Base-by-base conservation (phyloP, 306 rosid genomes). In the Casuarina cunninghamiana region DNA sequence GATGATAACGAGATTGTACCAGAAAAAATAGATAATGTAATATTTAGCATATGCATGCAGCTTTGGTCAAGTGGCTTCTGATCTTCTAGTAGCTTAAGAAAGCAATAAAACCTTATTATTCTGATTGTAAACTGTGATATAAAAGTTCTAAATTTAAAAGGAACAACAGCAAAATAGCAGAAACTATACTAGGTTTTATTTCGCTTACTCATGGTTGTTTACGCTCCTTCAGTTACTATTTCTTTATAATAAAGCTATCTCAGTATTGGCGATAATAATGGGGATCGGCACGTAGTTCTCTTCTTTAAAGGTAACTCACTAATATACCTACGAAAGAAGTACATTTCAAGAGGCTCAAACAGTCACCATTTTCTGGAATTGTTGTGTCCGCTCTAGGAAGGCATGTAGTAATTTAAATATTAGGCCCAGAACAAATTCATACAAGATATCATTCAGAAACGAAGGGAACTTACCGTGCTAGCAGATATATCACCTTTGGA, bases 401-500 rank as follows among this genome's bases (percentile, higher is more conserved):
- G 75, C 38, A 78, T 5, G 32, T 5, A 37, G 13, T 35, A 32
- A 67, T n/a, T 54, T n/a, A 19, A 3, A 21, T 46, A 69, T 50
- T 75, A 26, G 77, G 74, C 75, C 55, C 32, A 53, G 61, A 73
- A 69, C 74, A 58, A 50, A 71, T 37, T 76, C 51, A 46, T 67
- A 51, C 72, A 81, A 62, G 73, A 71, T 8, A 77, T 60, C 55
- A 77, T 11, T 48, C 26, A 53, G 39, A 21, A 61, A 51, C 55
- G 35, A 39, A 51, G 50, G 48, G 77, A 78, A 84, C 97, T 76
- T 92, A 94, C 98, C 51, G 76, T 91, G 95, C 90, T 80, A 73
- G 88, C 83, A 77, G 98, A 86, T 88, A 94, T 87, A 57, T 94
- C 94, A 63, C 98, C 92, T 89, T 94, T 92, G 45, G 95, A 88